These are phyloP conservation scores for Moniliophthora roreri DNA, from an alignment of 1,284 basidiomycete genomes.

Conservation along the genomic window DNA sequence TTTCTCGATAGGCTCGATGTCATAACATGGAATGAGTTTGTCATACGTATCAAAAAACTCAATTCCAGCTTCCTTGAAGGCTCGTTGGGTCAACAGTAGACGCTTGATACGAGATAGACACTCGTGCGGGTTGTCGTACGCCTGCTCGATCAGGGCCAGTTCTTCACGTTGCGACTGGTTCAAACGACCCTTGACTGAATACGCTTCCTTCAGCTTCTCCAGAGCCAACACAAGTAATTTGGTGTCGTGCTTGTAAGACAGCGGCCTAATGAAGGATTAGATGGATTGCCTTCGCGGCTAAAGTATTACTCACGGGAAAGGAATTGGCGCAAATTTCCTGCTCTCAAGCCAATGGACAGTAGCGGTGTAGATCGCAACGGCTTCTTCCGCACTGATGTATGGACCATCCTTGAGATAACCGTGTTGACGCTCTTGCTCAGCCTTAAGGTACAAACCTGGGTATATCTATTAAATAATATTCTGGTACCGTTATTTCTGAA, in stretches of 20 bases:
- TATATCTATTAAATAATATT: conserved; percentile 13
- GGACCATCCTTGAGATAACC: conserved; percentile 97
- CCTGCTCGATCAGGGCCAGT: conserved; percentile 93
- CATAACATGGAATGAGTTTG: conserved; percentile 96
- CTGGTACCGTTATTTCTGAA: neutral
- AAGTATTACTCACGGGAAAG: conserved; percentile 75
- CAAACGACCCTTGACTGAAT: conserved; percentile 94
- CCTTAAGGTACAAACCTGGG: conserved; percentile 87
- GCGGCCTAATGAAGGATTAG: conserved; percentile 50
- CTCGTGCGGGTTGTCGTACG: conserved; percentile 93
- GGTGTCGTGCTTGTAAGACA: conserved; percentile 98
- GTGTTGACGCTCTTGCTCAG: conserved; percentile 96
- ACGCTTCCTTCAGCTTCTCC: conserved; percentile 97
- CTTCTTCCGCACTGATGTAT: conserved; percentile 96
- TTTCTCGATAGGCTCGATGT: conserved; percentile 98
- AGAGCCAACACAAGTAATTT: conserved; percentile 93
- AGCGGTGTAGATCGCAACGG: conserved; percentile 95
- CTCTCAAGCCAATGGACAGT: conserved; percentile 98
- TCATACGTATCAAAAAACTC: conserved; percentile 95
- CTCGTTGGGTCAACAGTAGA: conserved; percentile 90
- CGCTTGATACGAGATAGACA: conserved; percentile 96
- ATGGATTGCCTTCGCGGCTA: neutral
- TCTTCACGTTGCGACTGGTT: conserved; percentile 98
- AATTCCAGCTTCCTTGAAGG: conserved; percentile 98
- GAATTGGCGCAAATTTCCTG: conserved; percentile 95